Evolutionary conservation across 768 basidiomycete species (phyloP).

Genomic region (Cystobasidium ongulense): DNA sequence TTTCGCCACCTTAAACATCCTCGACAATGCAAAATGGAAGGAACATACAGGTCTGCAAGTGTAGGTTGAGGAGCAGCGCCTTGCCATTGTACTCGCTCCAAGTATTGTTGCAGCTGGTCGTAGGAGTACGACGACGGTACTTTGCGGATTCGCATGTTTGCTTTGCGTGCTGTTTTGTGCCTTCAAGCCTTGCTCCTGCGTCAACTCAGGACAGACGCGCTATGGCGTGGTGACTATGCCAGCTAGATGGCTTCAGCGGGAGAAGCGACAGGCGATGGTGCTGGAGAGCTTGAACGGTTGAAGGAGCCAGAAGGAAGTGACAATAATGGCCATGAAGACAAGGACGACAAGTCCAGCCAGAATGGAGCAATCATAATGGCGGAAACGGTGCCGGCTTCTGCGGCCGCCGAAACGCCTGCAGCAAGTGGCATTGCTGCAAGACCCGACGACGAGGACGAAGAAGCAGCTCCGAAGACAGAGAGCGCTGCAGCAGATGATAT

Average conservation of each 20-base stretch:
- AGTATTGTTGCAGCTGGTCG: constrained; percentile 1
- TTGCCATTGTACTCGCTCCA: not conserved
- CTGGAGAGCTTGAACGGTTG: not conserved
- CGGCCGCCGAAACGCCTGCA: too few relatives aligned
- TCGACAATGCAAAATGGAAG: not conserved
- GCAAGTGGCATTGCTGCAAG: too few relatives aligned
- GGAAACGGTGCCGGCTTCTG: too few relatives aligned
- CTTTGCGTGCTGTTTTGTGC: not conserved
- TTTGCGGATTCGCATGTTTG: not conserved
- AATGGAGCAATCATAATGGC: not conserved
- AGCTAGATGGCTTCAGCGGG: not conserved
- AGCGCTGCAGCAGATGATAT: not conserved
- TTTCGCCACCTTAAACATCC: not conserved
- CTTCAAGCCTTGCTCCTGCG: not conserved
- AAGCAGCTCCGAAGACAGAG: not conserved
- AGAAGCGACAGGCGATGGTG: not conserved
- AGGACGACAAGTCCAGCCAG: not conserved
- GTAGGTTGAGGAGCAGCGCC: not conserved
- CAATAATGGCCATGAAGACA: not conserved
- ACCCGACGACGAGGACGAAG: too few relatives aligned
- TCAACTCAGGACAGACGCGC: not conserved
- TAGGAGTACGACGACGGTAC: not conserved
- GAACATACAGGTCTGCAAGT: not conserved
- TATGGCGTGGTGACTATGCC: not conserved
- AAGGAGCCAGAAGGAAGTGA: not conserved